These are phyloP conservation scores for Russula abietina DNA, from an alignment of 768 basidiomycete genomes.

Conservation along the genomic window DNA sequence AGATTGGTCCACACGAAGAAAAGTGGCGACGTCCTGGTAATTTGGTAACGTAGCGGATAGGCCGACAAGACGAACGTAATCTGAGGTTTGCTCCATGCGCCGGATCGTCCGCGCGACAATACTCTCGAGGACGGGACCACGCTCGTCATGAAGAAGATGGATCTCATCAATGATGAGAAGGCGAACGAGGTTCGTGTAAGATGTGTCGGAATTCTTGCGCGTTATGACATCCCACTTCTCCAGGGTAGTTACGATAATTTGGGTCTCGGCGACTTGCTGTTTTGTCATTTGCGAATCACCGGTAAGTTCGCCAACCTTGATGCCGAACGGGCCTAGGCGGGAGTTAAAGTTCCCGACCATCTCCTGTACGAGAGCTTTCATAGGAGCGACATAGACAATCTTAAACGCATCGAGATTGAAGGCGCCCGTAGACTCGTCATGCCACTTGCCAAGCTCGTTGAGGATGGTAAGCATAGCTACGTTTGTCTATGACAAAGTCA, in stretches of 20 bases:
- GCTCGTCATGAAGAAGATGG: conserved; percentile 94
- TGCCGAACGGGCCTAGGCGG: conserved; percentile 62
- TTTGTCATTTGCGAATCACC: conserved; percentile 99
- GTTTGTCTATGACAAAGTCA: conserved; percentile 64
- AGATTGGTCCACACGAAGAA: conserved; percentile 87
- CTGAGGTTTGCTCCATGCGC: conserved; percentile 88
- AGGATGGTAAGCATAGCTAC: conserved; percentile 95
- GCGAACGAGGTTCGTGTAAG: conserved; percentile 93
- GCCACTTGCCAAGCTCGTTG: conserved; percentile 81
- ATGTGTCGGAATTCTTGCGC: conserved; percentile 93
- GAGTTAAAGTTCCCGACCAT: conserved; percentile 92
- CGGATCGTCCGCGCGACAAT: conserved; percentile 87
- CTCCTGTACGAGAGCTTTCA: conserved; percentile 99
- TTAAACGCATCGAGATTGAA: conserved; percentile 92
- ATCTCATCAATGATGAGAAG: conserved; percentile 98
- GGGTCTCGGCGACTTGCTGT: conserved; percentile 91
- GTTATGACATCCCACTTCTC: conserved; percentile 99
- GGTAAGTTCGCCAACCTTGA: conserved; percentile 92
- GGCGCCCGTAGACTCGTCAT: conserved; percentile 70
- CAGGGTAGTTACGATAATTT: conserved; percentile 97
- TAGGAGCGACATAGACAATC: conserved; percentile 95
- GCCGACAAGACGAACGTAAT: conserved; percentile 91
- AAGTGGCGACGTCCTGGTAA: conserved; percentile 94
- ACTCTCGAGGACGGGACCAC: conserved; percentile 92
- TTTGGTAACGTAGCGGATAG: conserved; percentile 98